phyloP scores from a whole-genome alignment of 108 stramenopile genomes.

The Hondaea fermentalgiana region DNA sequence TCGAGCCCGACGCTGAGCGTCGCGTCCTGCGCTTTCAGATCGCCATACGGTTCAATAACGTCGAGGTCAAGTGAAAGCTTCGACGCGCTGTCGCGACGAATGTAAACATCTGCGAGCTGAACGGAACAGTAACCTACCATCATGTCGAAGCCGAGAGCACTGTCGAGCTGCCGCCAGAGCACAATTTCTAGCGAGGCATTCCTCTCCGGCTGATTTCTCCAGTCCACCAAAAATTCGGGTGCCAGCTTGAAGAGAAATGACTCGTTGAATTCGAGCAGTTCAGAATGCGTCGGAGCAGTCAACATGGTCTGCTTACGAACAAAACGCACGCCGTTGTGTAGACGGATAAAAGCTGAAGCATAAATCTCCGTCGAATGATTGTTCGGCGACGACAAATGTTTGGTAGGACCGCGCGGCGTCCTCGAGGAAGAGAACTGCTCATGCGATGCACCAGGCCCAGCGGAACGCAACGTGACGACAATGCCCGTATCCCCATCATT shows the following conservation, averaged over 20 bases:
- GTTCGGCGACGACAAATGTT: neutral
- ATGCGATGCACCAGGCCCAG: neutral
- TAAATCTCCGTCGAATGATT: neutral
- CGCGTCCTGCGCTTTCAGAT: neutral
- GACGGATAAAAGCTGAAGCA: neutral
- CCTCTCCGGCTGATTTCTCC: neutral
- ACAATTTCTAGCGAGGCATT: neutral
- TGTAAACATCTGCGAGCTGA: neutral
- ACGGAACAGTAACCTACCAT: neutral
- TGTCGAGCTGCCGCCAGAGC: neutral
- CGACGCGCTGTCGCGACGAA: neutral
- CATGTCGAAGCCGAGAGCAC: neutral
- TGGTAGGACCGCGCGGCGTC: neutral
- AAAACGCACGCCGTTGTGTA: neutral
- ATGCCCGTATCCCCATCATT: neutral
- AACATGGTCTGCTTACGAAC: constrained; percentile 11
- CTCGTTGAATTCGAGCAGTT: neutral
- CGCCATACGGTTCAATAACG: neutral
- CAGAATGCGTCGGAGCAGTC: neutral
- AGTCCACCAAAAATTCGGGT: neutral
- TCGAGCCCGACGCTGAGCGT: neutral
- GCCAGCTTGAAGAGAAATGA: neutral
- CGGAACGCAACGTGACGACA: neutral
- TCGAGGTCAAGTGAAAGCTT: neutral
- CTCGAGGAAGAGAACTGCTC: neutral